Percentiles rank a stretch among this genome's conserved stretches.
These are phyloP conservation scores for Musa acuminata DNA, from an alignment of 176 grass and related monocot genomes.

Conservation along the genomic window DNA sequence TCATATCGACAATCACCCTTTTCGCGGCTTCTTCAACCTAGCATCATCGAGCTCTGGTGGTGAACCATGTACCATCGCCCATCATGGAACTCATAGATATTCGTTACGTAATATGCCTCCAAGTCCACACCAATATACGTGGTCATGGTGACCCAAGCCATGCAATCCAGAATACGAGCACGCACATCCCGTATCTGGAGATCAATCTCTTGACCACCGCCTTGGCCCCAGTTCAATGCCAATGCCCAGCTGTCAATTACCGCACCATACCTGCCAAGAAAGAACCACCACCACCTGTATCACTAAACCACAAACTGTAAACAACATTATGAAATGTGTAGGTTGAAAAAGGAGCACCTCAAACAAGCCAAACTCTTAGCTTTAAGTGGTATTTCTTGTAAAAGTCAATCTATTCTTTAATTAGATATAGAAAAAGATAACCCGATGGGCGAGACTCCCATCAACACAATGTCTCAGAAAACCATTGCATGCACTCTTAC, in stretches of 20 bases:
- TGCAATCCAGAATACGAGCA: slow-evolving; percentile 51
- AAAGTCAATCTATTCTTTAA: too few species aligned
- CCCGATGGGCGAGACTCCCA: too few species aligned
- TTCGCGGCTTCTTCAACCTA: neutral
- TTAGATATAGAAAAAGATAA: too few species aligned
- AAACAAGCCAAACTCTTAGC: too few species aligned
- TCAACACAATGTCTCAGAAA: too few species aligned
- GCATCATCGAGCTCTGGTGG: slow-evolving; percentile 62
- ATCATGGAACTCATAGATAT: slow-evolving; percentile 63
- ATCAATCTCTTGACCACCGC: slow-evolving; percentile 56
- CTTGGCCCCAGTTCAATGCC: slow-evolving; percentile 90
- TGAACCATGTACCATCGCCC: slow-evolving; percentile 84
- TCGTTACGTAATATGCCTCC: slow-evolving; percentile 57
- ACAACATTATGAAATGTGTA: too few species aligned
- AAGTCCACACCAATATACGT: slow-evolving; percentile 38
- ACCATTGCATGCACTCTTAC: too few species aligned
- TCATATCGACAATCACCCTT: too few species aligned
- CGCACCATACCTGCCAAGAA: slow-evolving; percentile 45
- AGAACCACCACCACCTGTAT: too few species aligned
- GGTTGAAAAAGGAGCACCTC: too few species aligned
- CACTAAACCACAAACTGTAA: too few species aligned
- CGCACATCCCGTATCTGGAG: slow-evolving; percentile 72
- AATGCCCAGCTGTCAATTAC: slow-evolving; percentile 76
- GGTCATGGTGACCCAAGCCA: slow-evolving; percentile 84
- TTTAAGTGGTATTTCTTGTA: too few species aligned